Evolutionary conservation across 257 asterid genomes (phyloP).

Genomic region (Penstemon barbatus): DNA sequence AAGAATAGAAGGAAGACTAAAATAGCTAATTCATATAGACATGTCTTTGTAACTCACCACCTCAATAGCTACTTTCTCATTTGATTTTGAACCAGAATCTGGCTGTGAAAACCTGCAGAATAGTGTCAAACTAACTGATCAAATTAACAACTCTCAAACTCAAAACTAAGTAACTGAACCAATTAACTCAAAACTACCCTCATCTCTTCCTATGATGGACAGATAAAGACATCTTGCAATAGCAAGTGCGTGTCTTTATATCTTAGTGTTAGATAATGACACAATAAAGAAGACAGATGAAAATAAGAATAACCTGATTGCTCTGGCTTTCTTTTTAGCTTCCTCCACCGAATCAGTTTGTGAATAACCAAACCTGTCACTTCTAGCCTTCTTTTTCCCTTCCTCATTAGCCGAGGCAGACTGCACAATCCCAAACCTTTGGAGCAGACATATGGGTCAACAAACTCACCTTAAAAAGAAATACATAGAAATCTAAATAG

Average conservation of each 20-base stretch:
- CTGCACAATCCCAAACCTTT: constrained; percentile 72
- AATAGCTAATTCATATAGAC: not conserved
- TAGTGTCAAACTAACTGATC: constrained; percentile 3
- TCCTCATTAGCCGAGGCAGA: constrained; percentile 65
- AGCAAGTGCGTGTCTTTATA: not conserved
- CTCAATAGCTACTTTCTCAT: constrained; percentile 36
- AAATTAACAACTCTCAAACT: constrained; percentile 6
- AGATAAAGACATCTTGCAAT: constrained; percentile 8
- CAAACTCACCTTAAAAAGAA: not conserved
- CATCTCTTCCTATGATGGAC: not conserved
- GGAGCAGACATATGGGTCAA: constrained; percentile 18
- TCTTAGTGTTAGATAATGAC: not conserved
- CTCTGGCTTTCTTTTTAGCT: constrained; percentile 93
- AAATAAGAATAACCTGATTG: constrained; percentile 57
- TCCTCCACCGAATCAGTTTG: constrained; percentile 63
- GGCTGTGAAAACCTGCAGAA: constrained; percentile 51
- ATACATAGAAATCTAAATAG: not conserved
- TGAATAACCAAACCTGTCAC: constrained; percentile 69
- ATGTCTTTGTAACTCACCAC: constrained; percentile 35
- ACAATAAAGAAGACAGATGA: not conserved
- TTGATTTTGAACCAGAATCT: constrained; percentile 38
- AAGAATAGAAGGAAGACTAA: not conserved
- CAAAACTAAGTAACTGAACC: no score
- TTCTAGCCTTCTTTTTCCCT: constrained; percentile 84
- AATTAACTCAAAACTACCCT: not conserved